Evolutionary conservation across 2,329 filamentous ascomycete genomes (phyloP), one percentile per base, ranked within the genome.

Genomic region (Akanthomyces dipterigenus): DNA sequence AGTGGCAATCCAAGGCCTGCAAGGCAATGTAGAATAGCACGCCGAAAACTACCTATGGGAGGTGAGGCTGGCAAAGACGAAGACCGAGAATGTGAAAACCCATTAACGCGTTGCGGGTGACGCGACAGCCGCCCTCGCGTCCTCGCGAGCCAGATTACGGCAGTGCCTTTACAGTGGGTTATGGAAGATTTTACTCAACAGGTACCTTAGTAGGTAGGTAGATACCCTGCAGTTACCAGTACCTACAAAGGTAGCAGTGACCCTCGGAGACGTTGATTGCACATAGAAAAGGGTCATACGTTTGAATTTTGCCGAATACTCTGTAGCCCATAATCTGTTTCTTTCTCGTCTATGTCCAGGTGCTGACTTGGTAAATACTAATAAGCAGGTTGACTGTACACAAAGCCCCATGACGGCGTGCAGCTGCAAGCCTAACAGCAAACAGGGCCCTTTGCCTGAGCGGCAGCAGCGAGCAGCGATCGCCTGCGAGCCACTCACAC

Each of bases 71-170:
- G 42, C 26, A 26, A 38, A 16, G 18, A n/a, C 22, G 53, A 55
- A 20, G 36, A 26, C 22, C 24, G 31, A 45, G 36, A 38, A 38
- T 43, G 18, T 51, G 45, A 24, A 51, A 62, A 62, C 18, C 53
- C 36, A 57, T 62, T 62, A 56, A 56, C 60, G 60, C 54, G 53
- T 62, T 55, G 45, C 26, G 43, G 36, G 46, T 59, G 56, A 59
- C 58, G 58, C 58, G 58, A 60, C 58, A 55, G 42, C 49, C 49
- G 49, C 58, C 12, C 20, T 60, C 58, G 58, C 49, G 58, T 60
- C 16, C 45, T 24, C 16, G 1, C 42, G 6, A 24, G 42, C n/a
- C n/a, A n/a, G n/a, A n/a, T n/a, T n/a, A n/a, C n/a, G n/a, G n/a
- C n/a, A n/a, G n/a, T n/a, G n/a, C n/a, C n/a, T 22, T 36, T 51